phyloP scores from a whole-genome alignment of 2,329 filamentous ascomycete genomes.

The Penicillium aurantiogriseum region DNA sequence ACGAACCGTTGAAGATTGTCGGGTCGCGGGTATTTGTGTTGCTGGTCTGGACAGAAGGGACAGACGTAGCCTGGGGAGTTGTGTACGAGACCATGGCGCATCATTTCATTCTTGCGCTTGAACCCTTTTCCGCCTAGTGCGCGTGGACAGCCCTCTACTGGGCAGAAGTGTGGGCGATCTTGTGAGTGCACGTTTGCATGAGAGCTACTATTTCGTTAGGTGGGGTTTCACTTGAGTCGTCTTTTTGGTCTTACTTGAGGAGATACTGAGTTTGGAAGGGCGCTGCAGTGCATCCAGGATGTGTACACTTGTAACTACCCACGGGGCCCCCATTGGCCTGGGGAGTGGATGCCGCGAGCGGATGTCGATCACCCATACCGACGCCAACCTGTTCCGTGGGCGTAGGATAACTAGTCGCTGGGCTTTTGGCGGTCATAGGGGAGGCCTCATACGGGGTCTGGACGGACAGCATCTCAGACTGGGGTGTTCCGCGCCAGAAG shows the following conservation, averaged over 20 bases:
- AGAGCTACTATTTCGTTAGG: constrained; percentile 35
- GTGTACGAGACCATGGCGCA: constrained; percentile 81
- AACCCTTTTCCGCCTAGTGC: constrained; percentile 64
- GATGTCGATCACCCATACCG: constrained; percentile 23
- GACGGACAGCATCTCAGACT: constrained; percentile 29
- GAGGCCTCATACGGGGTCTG: constrained; percentile 31
- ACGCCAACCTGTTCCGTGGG: constrained; percentile 36
- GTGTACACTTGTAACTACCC: constrained; percentile 53
- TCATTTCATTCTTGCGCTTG: constrained; percentile 70
- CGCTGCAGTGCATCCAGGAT: constrained; percentile 56
- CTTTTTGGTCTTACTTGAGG: constrained; percentile 53
- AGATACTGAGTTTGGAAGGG: constrained; percentile 66
- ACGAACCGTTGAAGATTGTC: constrained; percentile 90
- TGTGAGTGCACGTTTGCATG: constrained; percentile 63
- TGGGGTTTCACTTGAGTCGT: background rate
- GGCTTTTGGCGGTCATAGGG: constrained; percentile 35
- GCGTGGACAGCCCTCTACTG: constrained; percentile 57
- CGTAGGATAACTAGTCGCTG: constrained; percentile 40
- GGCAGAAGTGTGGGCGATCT: constrained; percentile 63
- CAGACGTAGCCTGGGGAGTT: constrained; percentile 93
- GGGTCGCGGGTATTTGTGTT: constrained; percentile 90
- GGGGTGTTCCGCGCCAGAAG: constrained; percentile 30
- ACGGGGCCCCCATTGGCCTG: constrained; percentile 28
- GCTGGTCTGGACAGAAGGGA: constrained; percentile 89
- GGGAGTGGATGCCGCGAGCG: constrained; percentile 20